Evolutionary conservation across 768 basidiomycete genomes (phyloP).

Genomic region (Macrolepiota albuminosa): DNA sequence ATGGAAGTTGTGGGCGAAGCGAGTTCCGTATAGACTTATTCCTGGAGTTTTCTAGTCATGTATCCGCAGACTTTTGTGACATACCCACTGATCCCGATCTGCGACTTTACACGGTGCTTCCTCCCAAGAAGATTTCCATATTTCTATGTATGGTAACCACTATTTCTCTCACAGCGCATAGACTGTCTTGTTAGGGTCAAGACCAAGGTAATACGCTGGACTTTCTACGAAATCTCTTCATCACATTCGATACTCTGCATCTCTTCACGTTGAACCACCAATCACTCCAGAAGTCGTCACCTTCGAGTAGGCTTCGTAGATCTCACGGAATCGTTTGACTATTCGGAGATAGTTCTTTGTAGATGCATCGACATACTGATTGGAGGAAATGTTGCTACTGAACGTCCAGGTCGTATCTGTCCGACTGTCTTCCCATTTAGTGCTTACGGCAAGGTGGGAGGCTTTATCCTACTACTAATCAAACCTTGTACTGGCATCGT

Average conservation of each 20-base stretch:
- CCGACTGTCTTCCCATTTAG: not conserved
- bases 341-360: not conserved
- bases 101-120: not conserved
- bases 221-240: not conserved
- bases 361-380: not conserved
- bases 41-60: conserved; percentile 26
- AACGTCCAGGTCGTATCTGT: not conserved
- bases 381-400: not conserved
- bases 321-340: not conserved
- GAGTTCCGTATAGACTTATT: conserved; percentile 27
- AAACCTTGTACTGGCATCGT: not conserved
- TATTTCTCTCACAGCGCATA: not conserved
- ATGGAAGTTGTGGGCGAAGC: conserved; percentile 22
- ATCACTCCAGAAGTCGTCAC: not conserved
- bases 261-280: not conserved
- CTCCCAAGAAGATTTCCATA: not conserved
- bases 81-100: not conserved
- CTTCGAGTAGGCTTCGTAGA: not conserved
- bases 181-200: not conserved
- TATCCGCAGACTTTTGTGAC: not conserved
- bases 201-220: not conserved
- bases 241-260: not conserved
- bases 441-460: not conserved
- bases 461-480: not conserved
- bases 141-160: not conserved